Conservation (phyloP, 169 alveolate genomes). For the Eimeria acervulina region DNA sequence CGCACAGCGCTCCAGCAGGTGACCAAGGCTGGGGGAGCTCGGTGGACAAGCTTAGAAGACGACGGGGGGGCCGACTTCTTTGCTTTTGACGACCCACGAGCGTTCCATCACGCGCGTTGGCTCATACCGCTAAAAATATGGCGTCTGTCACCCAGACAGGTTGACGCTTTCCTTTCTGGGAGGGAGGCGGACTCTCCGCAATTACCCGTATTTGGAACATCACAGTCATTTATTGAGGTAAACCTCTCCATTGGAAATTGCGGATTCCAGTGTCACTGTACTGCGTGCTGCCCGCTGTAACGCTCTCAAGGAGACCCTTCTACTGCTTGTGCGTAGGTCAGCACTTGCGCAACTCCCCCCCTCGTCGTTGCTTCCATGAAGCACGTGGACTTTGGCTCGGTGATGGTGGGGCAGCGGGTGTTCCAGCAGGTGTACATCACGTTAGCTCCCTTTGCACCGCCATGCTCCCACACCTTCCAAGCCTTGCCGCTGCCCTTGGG, state of each 20-base stretch:
- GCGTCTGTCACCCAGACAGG: conserved; percentile 70
- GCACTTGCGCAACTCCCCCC: conserved; percentile 80
- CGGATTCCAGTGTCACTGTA: background rate
- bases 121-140: conserved; percentile 39
- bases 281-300: background rate
- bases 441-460: conserved; percentile 16
- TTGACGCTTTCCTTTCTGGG: conserved; percentile 47
- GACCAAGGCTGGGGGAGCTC: conserved; percentile 67
- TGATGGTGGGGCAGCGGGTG: conserved; percentile 68
- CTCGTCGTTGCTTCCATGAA: conserved; percentile 63
- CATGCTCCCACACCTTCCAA: conserved; percentile 28
- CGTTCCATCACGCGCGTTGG: conserved; percentile 68
- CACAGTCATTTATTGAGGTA: conserved; percentile 62
- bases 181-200: conserved; percentile 7
- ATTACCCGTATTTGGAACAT: background rate
- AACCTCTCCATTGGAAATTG: background rate
- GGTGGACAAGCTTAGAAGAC: conserved; percentile 76
- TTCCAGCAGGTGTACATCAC: conserved; percentile 34
- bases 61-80: conserved; percentile 41
- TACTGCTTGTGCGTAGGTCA: conserved; percentile 9
- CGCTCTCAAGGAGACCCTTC: background rate
- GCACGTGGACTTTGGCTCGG: conserved; percentile 78
- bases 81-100: conserved; percentile 56
- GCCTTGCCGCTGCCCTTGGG: conserved; percentile 71
- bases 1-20: background rate